Evolutionary conservation across 371 early-diverging fungal genomes (phyloP).

Genomic region (Mortierella sp.): DNA sequence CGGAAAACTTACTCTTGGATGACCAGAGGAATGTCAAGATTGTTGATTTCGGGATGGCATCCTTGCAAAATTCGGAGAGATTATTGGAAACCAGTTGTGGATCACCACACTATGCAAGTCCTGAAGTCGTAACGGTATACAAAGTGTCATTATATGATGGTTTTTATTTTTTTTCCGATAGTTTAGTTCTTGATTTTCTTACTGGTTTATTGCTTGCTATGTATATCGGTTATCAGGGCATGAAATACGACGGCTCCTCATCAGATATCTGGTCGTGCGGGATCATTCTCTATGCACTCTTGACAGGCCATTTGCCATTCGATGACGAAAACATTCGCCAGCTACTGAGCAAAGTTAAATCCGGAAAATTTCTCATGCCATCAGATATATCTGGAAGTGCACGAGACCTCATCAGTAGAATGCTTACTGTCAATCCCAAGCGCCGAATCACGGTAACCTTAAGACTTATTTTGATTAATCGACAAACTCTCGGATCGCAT

Average conservation of each 20-base stretch:
- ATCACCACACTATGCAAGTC: constrained; percentile 94
- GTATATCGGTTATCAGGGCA: constrained; percentile 50
- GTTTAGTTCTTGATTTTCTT: not conserved
- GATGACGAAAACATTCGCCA: constrained; percentile 92
- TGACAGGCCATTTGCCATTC: constrained; percentile 93
- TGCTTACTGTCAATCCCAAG: constrained; percentile 68
- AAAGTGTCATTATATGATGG: not conserved
- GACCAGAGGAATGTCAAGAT: constrained; percentile 83
- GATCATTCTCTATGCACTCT: constrained; percentile 89
- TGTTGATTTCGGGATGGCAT: constrained; percentile 92
- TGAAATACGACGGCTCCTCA: constrained; percentile 87
- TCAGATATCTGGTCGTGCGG: constrained; percentile 96
- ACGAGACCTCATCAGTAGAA: constrained; percentile 68
- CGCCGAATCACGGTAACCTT: constrained; percentile 63
- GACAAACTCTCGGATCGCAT: not conserved
- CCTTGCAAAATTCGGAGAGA: constrained; percentile 75
- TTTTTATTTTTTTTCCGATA: not conserved
- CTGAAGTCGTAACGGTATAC: constrained; percentile 84
- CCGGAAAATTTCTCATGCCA: constrained; percentile 64
- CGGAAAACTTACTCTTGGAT: constrained; percentile 95
- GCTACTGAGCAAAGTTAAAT: constrained; percentile 75
- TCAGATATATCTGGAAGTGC: constrained; percentile 72
- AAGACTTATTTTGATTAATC: not conserved
- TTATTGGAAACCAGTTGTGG: constrained; percentile 88
- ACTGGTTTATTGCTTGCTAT: not conserved